Evolutionary conservation across 257 asterid species (phyloP).

Genomic region (Solanum bukasovii): DNA sequence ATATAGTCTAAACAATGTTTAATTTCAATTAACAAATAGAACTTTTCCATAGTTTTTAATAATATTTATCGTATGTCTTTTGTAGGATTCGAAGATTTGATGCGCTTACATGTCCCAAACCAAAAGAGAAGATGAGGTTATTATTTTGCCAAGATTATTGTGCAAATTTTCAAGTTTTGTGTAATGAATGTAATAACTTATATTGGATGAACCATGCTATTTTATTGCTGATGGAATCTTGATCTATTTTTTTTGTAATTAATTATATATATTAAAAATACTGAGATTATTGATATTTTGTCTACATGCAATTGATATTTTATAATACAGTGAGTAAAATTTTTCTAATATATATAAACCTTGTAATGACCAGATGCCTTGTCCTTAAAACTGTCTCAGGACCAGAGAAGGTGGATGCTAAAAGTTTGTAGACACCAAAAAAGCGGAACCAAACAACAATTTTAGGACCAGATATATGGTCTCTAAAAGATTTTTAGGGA

Average conservation of each 20-base stretch:
- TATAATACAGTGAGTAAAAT: background rate
- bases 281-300: background rate
- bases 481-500: background rate
- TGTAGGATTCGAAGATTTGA: background rate
- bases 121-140: background rate
- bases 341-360: background rate
- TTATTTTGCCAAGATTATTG: background rate
- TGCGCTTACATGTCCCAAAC: background rate
- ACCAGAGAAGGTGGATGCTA: background rate
- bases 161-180: background rate
- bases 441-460: background rate
- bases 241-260: background rate
- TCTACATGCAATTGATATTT: background rate
- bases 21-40: too few relatives aligned
- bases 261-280: background rate
- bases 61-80: too few relatives aligned
- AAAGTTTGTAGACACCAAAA: background rate
- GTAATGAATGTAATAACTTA: background rate
- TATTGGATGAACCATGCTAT: background rate
- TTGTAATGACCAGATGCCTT: background rate
- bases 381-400: background rate
- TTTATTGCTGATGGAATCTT: background rate
- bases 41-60: too few relatives aligned
- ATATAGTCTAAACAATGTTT: too few relatives aligned
- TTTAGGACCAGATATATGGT: background rate